Percentiles rank a stretch among this genome's conserved stretches.
Evolutionary conservation across 768 basidiomycete genomes (phyloP).

Genomic region (Hysterangium stoloniferum): DNA sequence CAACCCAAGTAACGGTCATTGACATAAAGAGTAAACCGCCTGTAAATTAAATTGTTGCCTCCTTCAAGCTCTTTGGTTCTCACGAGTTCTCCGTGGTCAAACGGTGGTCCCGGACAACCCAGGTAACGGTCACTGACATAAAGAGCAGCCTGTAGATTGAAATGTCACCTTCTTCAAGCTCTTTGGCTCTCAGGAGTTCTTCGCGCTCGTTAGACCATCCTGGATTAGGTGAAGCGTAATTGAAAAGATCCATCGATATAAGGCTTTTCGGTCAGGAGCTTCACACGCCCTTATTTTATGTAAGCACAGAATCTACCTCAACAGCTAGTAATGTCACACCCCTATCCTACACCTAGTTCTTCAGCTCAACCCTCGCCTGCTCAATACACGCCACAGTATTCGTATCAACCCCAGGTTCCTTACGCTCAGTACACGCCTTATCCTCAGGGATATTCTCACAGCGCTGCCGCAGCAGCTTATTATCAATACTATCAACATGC

Average conservation of each 20-base stretch:
- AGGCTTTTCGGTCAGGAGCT: too few relatives aligned
- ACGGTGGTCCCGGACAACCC: background rate
- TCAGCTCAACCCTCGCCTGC: background rate
- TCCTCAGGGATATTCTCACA: conserved; percentile 27
- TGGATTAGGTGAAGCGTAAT: too few relatives aligned
- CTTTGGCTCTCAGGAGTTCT: background rate
- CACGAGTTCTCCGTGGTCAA: background rate
- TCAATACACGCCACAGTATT: conserved; percentile 4
- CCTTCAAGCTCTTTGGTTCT: background rate
- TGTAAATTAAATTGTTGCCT: background rate
- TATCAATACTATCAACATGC: conserved; percentile 16
- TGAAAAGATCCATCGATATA: too few relatives aligned
- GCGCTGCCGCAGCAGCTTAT: conserved; percentile 34
- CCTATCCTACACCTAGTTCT: background rate
- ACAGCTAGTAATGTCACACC: background rate
- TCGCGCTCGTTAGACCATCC: background rate
- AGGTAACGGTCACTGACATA: too few relatives aligned
- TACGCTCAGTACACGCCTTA: conserved; percentile 8
- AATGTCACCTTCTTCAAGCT: background rate
- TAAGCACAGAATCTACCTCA: too few relatives aligned
- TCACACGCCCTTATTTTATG: background rate
- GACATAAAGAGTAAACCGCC: background rate
- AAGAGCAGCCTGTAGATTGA: background rate
- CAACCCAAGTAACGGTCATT: too few relatives aligned
- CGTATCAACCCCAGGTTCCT: conserved; percentile 1